Evolutionary conservation across 116 monocot species (phyloP).

Genomic region (Thalassia testudinum): DNA sequence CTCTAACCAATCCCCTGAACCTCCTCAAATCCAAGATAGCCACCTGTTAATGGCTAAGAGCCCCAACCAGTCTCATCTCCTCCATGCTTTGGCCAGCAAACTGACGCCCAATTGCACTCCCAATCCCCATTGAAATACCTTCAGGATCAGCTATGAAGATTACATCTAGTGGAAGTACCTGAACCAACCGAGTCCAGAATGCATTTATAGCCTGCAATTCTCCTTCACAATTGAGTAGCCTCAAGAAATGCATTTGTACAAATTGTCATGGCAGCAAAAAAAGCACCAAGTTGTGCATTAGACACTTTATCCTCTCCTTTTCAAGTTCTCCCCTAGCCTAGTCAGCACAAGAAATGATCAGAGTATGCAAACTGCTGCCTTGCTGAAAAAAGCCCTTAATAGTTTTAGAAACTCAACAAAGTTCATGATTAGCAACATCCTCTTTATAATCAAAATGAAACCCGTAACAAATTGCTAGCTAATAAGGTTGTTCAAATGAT

Average conservation of each 20-base stretch:
- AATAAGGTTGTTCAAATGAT: too few species aligned
- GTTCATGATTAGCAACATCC: too few species aligned
- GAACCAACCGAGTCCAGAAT: conserved; percentile 64
- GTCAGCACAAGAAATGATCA: background rate
- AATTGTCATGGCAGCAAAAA: conserved; percentile 95
- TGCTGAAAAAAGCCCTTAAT: too few species aligned
- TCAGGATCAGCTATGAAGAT: conserved; percentile 93
- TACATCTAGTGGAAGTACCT: conserved; percentile 64
- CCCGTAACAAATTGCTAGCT: too few species aligned
- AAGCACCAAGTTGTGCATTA: conserved; percentile 81
- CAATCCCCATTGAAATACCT: conserved; percentile 61
- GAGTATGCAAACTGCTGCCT: too few species aligned
- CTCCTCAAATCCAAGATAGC: conserved; percentile 88
- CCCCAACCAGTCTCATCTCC: conserved; percentile 91
- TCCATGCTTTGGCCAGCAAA: conserved; percentile 38
- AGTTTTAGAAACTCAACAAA: too few species aligned
- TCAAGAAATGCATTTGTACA: conserved; percentile 88
- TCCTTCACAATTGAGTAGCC: conserved; percentile 77
- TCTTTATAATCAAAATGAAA: too few species aligned
- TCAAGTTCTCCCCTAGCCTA: conserved; percentile 84
- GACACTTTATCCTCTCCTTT: conserved; percentile 43
- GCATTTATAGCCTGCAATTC: conserved; percentile 54
- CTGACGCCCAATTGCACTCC: conserved; percentile 42
- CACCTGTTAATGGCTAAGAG: conserved; percentile 87
- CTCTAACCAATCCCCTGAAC: conserved; percentile 71